Evolutionary conservation across 257 asterid genomes (phyloP).

Genomic region (Solanum medicagineum): DNA sequence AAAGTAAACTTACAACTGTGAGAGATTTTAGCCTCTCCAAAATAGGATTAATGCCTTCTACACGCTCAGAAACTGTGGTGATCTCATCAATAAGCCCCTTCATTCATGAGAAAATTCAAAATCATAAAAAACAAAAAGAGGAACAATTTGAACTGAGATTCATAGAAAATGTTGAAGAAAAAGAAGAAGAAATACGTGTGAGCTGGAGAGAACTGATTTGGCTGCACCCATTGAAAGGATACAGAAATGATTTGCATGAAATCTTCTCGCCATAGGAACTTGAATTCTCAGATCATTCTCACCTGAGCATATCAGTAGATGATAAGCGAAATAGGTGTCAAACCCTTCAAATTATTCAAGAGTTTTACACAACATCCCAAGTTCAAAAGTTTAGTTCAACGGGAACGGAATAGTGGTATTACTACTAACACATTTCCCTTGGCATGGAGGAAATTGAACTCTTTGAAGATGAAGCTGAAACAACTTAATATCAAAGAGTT

Average conservation of each 20-base stretch:
- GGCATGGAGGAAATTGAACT: too few species aligned
- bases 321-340: too few species aligned
- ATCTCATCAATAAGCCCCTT: conserved; percentile 53
- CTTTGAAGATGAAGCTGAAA: too few species aligned
- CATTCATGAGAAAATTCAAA: neutral
- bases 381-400: too few species aligned
- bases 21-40: conserved; percentile 72
- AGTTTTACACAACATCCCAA: too few species aligned
- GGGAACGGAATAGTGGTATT: too few species aligned
- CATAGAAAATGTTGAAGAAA: neutral
- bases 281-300: neutral
- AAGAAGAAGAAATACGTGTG: conserved; percentile 31
- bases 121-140: neutral
- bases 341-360: too few species aligned
- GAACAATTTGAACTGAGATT: neutral
- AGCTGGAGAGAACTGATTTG: conserved; percentile 55
- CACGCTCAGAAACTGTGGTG: conserved; percentile 76
- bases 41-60: conserved; percentile 56
- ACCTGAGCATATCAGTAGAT: neutral
- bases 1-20: conserved; percentile 41
- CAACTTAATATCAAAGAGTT: too few species aligned
- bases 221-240: conserved; percentile 68
- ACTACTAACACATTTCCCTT: too few species aligned
- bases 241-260: too few species aligned
- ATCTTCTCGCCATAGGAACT: too few species aligned